Percentiles rank a stretch among this genome's conserved stretches.
Conservation (phyloP, 2,329 filamentous ascomycete species). For the Venturia aucupariae region DNA sequence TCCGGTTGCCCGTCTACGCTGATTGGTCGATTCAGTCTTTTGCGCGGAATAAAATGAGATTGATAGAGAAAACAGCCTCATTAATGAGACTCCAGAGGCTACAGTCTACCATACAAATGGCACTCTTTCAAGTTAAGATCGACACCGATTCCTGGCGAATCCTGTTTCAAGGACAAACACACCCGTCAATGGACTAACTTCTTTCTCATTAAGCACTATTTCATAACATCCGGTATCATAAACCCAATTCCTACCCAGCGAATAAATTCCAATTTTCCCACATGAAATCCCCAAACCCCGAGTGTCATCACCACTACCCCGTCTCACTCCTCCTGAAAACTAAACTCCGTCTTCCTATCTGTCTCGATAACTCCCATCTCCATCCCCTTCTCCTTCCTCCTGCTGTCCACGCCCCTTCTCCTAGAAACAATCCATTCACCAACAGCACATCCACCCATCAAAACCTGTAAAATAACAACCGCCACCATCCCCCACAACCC, state of each 20-base stretch:
- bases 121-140: too few species aligned
- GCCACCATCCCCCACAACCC: conserved; percentile 13
- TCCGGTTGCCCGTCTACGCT: too few species aligned
- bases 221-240: background rate
- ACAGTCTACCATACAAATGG: too few species aligned
- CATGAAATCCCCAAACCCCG: too few species aligned
- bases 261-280: background rate
- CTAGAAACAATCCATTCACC: background rate
- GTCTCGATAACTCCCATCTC: background rate
- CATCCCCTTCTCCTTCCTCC: background rate
- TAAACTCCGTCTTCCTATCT: background rate
- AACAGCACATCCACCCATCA: background rate
- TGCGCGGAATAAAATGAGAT: too few species aligned
- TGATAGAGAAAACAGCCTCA: too few species aligned
- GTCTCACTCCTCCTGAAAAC: background rate
- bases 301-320: background rate
- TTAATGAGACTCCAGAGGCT: too few species aligned
- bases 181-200: too few species aligned
- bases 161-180: too few species aligned
- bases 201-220: background rate
- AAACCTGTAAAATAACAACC: conserved; percentile 2
- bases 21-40: too few species aligned
- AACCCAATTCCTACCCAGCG: background rate
- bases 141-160: too few species aligned
- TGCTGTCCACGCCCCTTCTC: background rate